phyloP scores from a whole-genome alignment of 2,329 filamentous ascomycete species.

The Ustulina deusta region DNA sequence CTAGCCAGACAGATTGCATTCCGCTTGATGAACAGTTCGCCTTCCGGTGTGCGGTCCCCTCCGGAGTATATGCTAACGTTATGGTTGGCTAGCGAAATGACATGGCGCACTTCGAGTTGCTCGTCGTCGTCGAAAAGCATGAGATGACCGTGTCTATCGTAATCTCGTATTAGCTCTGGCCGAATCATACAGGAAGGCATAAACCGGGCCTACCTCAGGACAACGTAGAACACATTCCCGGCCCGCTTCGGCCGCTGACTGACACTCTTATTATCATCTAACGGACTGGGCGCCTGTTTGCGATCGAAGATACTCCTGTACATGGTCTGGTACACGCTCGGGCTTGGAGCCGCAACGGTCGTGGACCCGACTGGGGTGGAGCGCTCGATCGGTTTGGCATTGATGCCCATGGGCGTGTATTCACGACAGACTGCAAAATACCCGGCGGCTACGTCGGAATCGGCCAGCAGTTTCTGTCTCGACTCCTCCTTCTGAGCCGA shows the following conservation, averaged over 20 bases:
- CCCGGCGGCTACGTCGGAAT: conserved; percentile 84
- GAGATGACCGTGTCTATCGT: conserved; percentile 85
- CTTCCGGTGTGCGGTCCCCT: conserved; percentile 81
- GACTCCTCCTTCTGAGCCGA: conserved; percentile 72
- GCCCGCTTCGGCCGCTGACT: conserved; percentile 72
- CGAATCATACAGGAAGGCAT: background rate
- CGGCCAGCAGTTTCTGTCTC: conserved; percentile 66
- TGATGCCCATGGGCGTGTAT: conserved; percentile 90
- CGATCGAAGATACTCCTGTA: conserved; percentile 96
- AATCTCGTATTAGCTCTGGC: conserved; percentile 31
- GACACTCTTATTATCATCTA: conserved; percentile 61
- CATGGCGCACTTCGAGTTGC: conserved; percentile 94
- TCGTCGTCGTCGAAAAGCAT: conserved; percentile 98
- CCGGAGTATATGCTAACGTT: conserved; percentile 87
- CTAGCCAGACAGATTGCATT: conserved; percentile 88
- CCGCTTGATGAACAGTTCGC: conserved; percentile 94
- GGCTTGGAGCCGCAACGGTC: conserved; percentile 82
- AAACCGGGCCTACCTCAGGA: conserved; percentile 75
- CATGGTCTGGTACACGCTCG: conserved; percentile 98
- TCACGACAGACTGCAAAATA: conserved; percentile 97
- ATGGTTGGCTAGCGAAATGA: conserved; percentile 92
- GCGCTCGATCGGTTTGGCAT: conserved; percentile 90
- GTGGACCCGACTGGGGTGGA: conserved; percentile 81
- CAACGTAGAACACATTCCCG: conserved; percentile 93
- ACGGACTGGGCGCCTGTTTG: conserved; percentile 63